phyloP scores from a whole-genome alignment of 345 rosid genomes.

The Lepidium africanum region DNA sequence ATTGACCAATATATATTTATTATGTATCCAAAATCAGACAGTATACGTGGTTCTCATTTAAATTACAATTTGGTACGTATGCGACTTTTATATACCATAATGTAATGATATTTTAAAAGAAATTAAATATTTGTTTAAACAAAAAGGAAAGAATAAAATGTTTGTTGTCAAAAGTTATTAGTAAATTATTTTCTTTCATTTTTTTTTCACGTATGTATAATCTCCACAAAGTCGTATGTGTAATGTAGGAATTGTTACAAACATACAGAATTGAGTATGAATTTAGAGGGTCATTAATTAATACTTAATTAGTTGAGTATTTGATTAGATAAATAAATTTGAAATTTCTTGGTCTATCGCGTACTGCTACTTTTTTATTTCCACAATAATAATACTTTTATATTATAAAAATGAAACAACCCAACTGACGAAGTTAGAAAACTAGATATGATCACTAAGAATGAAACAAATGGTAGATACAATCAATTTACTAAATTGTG shows the following conservation, averaged over 20 bases:
- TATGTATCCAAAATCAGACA: not conserved
- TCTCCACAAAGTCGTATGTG: not conserved
- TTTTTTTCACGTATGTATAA: not conserved
- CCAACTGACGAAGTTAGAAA: not conserved
- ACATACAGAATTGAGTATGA: not conserved
- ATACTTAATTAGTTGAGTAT: not conserved
- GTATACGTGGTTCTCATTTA: not conserved
- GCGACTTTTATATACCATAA: not conserved
- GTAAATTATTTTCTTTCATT: too few species aligned
- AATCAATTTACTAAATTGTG: not conserved
- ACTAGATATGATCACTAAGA: not conserved
- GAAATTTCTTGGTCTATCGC: constrained; percentile 5
- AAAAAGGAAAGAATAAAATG: too few species aligned
- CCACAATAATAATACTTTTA: not conserved
- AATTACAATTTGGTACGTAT: not conserved
- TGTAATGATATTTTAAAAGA: not conserved
- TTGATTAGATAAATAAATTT: not conserved
- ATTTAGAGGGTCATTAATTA: not conserved
- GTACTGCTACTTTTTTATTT: constrained; percentile 9
- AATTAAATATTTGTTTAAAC: not conserved
- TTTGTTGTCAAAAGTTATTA: too few species aligned
- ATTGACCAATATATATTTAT: not conserved
- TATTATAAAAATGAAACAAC: not conserved
- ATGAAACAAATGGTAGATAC: not conserved
- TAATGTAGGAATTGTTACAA: not conserved